Conservation (phyloP, 306 rosid genomes). For the Hippophae tibetana region DNA sequence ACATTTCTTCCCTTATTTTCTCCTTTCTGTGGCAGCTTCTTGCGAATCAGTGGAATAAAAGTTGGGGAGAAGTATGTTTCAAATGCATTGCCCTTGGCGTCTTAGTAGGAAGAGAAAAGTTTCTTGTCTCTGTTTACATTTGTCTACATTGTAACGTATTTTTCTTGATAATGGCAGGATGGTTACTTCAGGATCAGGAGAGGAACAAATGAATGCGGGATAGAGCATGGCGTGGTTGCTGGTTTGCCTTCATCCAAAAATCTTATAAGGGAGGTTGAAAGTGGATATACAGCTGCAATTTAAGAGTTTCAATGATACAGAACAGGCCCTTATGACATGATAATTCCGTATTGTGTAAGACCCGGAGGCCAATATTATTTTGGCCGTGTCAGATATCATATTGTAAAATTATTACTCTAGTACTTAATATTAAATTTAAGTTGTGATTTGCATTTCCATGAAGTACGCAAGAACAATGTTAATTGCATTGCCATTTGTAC, state of each 20-base stretch:
- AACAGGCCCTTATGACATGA: too few species aligned
- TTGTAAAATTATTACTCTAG: too few species aligned
- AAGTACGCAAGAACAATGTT: too few species aligned
- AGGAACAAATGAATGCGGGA: constrained; percentile 91
- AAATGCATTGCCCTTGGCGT: constrained; percentile 13
- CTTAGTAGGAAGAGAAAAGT: constrained; percentile 2
- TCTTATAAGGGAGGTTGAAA: constrained; percentile 35
- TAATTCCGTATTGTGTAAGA: too few species aligned
- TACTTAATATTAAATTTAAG: too few species aligned
- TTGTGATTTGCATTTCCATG: too few species aligned
- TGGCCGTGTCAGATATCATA: too few species aligned
- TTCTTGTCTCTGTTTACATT: too few species aligned
- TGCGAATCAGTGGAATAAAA: constrained; percentile 94
- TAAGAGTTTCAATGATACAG: too few species aligned
- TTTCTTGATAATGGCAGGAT: constrained; percentile 44
- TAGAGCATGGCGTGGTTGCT: constrained; percentile 68
- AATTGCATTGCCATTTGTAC: too few species aligned
- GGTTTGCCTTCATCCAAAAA: constrained; percentile 78
- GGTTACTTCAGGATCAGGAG: constrained; percentile 88
- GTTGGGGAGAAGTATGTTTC: constrained; percentile 90
- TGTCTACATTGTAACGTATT: background rate
- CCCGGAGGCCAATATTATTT: too few species aligned
- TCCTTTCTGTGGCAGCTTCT: constrained; percentile 56
- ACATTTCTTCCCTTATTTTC: background rate
- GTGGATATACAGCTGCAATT: constrained; percentile 20